Evolutionary conservation across 306 rosid genomes (phyloP), one percentile per base, ranked within the genome.

Genomic region (Sesbania bispinosa): DNA sequence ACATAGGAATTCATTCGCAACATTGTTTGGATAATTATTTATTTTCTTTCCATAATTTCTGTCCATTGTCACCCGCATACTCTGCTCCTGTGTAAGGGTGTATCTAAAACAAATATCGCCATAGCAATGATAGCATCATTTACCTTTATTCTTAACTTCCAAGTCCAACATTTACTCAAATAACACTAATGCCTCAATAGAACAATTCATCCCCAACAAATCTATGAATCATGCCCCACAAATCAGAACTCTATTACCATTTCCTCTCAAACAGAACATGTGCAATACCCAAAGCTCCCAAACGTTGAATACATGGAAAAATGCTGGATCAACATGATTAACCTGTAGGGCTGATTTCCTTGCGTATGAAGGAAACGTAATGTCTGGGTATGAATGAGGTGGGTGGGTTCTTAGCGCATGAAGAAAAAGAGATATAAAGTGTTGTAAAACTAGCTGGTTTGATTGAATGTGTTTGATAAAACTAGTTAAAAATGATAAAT

Each of bases 201-300:
- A 32, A 2, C 26, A 29, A 29, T 32, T 5, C 41, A 27, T 18
- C 64, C 14, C 13, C 24, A 33, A 2, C 8, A 69, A 20, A 69
- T 4, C 48, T 21, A 11, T 33, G 15, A 36, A 23, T 52, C 63
- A n/a, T n/a, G 35, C 36, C 26, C 21, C 11, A 51, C n/a, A 36
- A 51, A 33, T 35, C 36, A 33, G 16, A 27, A 13, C 7, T 46
- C 10, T 15, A 14, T 23, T 13, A 2, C 35, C 27, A 69, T 53
- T 38, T 53, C n/a, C n/a, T 53, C 39, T 36, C 52, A 52, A 69
- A 48, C 45, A 47, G 73, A 67, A 48, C 32, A 32, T 48, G 46
- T 67, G 3, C 19, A 67, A 67, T 48, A 33, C 6, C 18, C 35
- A 39, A 39, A 20, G 23, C 9, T 47, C 50, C 46, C 29, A 19